Percentiles rank a stretch among this genome's conserved stretches.
phyloP scores from a whole-genome alignment of 495 filamentous ascomycete species.

The Aspergillus leporis region DNA sequence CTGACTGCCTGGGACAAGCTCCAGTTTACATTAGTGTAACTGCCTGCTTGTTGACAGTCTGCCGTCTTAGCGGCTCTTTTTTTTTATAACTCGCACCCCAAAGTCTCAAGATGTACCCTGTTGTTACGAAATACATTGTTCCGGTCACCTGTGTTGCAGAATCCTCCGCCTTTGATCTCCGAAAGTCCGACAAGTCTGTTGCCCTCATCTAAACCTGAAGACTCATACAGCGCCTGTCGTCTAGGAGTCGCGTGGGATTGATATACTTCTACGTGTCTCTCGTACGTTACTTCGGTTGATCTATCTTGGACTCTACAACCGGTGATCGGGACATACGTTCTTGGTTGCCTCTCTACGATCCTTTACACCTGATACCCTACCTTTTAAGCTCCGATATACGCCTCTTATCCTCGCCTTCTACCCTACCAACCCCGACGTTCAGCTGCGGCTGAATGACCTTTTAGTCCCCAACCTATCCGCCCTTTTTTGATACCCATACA shows the following conservation, averaged over 20 bases:
- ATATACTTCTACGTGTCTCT: conserved; percentile 16
- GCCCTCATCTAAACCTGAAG: conserved; percentile 23
- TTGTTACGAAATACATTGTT: conserved; percentile 27
- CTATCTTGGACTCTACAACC: conserved; percentile 24
- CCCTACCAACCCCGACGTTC: conserved; percentile 4
- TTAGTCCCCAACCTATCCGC: conserved; percentile 4
- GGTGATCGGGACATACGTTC: conserved; percentile 30
- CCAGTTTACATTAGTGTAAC: conserved; percentile 12
- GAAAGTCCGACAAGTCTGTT: conserved; percentile 25
- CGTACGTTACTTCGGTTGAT: conserved; percentile 25
- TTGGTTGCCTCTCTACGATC: conserved; percentile 11
- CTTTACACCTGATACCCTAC: conserved; percentile 8
- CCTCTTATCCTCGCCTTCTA: conserved; percentile 9
- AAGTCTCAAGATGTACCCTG: conserved; percentile 36
- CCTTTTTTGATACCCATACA: conserved; percentile 20
- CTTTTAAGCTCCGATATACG: conserved; percentile 3
- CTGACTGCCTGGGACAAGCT: conserved; percentile 30
- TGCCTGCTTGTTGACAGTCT: conserved; percentile 29
- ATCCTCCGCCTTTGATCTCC: conserved; percentile 29
- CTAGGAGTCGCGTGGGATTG: conserved; percentile 17
- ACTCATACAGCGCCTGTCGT: conserved; percentile 15
- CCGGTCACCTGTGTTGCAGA: conserved; percentile 34
- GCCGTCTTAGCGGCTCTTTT: conserved; percentile 25
- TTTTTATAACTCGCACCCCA: conserved; percentile 20
- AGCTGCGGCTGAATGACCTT: conserved; percentile 14